Evolutionary conservation across 192 early-diverging fungal species (phyloP), one percentile per base, ranked within the genome.

Genomic region (Coemansia sp.): DNA sequence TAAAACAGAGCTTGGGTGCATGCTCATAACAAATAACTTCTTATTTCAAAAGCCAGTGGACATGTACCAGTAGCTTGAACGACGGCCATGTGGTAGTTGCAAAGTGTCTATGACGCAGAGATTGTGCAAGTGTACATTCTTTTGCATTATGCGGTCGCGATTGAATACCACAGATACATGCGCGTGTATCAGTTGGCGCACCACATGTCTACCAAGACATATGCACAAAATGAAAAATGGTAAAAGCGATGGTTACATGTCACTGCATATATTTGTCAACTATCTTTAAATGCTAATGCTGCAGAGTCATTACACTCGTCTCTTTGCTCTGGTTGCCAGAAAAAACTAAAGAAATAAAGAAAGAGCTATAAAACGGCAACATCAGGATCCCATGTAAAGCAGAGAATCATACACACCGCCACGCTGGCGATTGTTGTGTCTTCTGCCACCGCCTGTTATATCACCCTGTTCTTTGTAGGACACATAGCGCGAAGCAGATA

Each of bases 401-500:
- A 59, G 39, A 16, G 57, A 23, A 23, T 66, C 64, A 19, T 44
- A 50, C 5, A 44, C 67, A 42, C 63, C 64, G 32, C 37, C 54
- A 40, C 71, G 71, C 52, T 65, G 68, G 32, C 72, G 72, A 61
- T 80, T 75, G 61, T 65, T 67, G 26, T 71, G 77, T 57, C 69
- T 80, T 13, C 77, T 39, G n/a, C 77, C 77, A 12, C 77, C 77
- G 10, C 77, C 77, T 37, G 68, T 72, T 1, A 58, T 65, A 15
- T 80, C 77, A 40, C 77, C 77, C 12, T 75, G 61, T 9, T 80
- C 77, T 40, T 75, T 80, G 40, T 69, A 63, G 11, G 37, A 38
- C 43, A 80, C 69, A 38, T 80, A 80, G 6, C 77, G 72, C 40
- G 77, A 75, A 15, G 69, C 65, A 18, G 77, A 75, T 18, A 47